Percentiles rank a stretch among this genome's conserved stretches.
Conservation (phyloP, 352 stramenopile genomes). For the Globisporangium paroecandrum region DNA sequence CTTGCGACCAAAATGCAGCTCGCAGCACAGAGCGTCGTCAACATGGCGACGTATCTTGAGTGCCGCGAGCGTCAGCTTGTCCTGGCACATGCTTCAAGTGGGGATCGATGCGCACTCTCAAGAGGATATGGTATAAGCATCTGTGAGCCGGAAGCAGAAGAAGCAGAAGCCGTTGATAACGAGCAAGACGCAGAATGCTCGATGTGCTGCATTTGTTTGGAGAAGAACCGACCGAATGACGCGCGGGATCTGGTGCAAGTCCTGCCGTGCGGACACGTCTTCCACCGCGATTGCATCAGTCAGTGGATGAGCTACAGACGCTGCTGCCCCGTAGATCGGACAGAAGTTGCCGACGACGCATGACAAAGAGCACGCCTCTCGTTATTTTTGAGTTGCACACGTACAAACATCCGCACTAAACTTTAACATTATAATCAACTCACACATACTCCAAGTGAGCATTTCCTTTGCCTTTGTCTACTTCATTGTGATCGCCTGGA, state of each 20-base stretch:
- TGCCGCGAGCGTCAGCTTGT: not conserved
- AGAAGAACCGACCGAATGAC: slow-evolving; percentile 7
- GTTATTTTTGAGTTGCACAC: not conserved
- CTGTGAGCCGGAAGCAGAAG: not conserved
- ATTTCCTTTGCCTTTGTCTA: slow-evolving; percentile 5
- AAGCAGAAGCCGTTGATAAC: not conserved
- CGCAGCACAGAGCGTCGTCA: slow-evolving; percentile 10
- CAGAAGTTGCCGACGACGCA: not conserved
- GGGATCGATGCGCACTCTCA: not conserved
- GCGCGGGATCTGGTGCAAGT: slow-evolving; percentile 5
- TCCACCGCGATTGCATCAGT: slow-evolving; percentile 27
- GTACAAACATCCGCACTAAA: not conserved
- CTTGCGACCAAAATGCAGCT: slow-evolving; percentile 14
- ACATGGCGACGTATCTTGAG: slow-evolving; percentile 18
- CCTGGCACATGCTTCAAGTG: not conserved
- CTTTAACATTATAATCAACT: not conserved
- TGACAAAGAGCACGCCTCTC: not conserved
- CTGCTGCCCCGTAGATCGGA: slow-evolving; percentile 35
- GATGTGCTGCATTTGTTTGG: slow-evolving; percentile 32
- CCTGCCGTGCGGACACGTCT: slow-evolving; percentile 31
- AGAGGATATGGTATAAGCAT: not conserved
- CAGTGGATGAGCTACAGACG: slow-evolving; percentile 24
- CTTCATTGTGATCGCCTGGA: slow-evolving; percentile 38
- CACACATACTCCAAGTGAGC: not conserved
- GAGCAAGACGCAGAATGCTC: not conserved